Base-by-base conservation (phyloP, 202 grass and related monocot genomes). In the Bolboschoenoplectus hybrid region DNA sequence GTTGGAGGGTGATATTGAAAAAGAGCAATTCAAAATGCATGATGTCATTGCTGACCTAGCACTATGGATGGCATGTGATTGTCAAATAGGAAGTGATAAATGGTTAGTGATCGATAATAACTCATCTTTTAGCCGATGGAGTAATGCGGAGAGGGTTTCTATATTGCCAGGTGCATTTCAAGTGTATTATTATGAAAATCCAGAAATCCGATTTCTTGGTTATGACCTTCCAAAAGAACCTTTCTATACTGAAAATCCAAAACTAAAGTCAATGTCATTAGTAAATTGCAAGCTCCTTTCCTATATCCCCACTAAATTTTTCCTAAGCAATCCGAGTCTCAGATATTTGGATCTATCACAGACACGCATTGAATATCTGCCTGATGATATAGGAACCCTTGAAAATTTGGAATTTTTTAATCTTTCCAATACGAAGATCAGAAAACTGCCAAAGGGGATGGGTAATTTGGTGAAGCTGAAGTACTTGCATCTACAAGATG, bases 1-100 rank as follows among this genome's bases (percentile, higher is more conserved):
- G 58, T 62, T 62, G 17, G 58, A 62, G 58, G 58, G 58, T 62
- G 58, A 62, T 62, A 62, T 62, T 26, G 58, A 62, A 26, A 62
- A 62, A 62, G 58, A 62, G 0, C 5, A 62, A 62, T 62, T 62
- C 58, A 62, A 62, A 62, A 62, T 62, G 58, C 58, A 62, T 2
- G 58, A 62, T 62, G 58, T 62, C 58, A 19, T 62, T 62, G 58
- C 5, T 20, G 58, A 62, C 5, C n/a, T 62, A 62, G 58, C 58
- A 0, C n/a, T 62, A 8, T 62, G 58, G 58, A 62, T 62, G n/a
- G 58, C 58, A 62, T 26, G 58, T 19, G 58, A 62, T 62, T 62
- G 58, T 62, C 58, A 62, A 62, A 62, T 62, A n/a, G 17, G 20
- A 62, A 26, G n/a, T 26, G 58, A 62, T 0, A 62, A 19, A 62